phyloP scores from a whole-genome alignment of 352 stramenopile genomes.

The Pythium phragmiticola region DNA sequence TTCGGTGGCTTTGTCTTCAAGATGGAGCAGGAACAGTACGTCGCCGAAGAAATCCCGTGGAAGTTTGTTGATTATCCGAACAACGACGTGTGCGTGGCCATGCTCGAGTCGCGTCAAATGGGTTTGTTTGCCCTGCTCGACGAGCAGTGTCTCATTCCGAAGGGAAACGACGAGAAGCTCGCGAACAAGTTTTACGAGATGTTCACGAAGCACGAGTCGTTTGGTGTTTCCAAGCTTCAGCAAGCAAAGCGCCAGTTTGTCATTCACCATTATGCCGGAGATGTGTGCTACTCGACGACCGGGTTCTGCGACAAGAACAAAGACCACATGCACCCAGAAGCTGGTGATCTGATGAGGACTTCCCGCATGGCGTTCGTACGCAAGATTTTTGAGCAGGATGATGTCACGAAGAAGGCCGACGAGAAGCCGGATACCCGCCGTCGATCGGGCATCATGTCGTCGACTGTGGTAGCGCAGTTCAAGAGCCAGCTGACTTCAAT shows the following conservation, averaged over 20 bases:
- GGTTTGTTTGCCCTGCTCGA: conserved; percentile 84
- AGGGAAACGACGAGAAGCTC: conserved; percentile 80
- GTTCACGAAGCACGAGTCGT: conserved; percentile 60
- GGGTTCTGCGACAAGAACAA: conserved; percentile 91
- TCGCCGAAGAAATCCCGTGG: conserved; percentile 87
- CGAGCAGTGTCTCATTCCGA: conserved; percentile 83
- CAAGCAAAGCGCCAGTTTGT: conserved; percentile 82
- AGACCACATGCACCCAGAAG: conserved; percentile 84
- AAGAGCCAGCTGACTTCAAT: conserved; percentile 91
- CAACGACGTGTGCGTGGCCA: conserved; percentile 76
- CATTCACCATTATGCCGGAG: conserved; percentile 84
- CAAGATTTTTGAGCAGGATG: conserved; percentile 58
- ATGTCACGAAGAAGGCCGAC: conserved; percentile 31
- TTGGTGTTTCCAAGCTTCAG: conserved; percentile 70
- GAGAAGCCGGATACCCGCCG: conserved; percentile 39
- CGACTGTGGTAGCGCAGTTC: conserved; percentile 91
- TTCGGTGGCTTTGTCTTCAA: conserved; percentile 83
- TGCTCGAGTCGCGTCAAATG: conserved; percentile 74
- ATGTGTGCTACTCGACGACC: conserved; percentile 77
- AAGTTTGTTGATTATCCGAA: conserved; percentile 87
- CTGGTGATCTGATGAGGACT: conserved; percentile 66
- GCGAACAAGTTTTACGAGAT: conserved; percentile 83
- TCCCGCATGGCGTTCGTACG: conserved; percentile 68
- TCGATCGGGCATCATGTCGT: conserved; percentile 79
- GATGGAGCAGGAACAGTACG: conserved; percentile 85